Conservation (phyloP, 2,329 filamentous ascomycete genomes). For the Aspergillus cejpii region DNA sequence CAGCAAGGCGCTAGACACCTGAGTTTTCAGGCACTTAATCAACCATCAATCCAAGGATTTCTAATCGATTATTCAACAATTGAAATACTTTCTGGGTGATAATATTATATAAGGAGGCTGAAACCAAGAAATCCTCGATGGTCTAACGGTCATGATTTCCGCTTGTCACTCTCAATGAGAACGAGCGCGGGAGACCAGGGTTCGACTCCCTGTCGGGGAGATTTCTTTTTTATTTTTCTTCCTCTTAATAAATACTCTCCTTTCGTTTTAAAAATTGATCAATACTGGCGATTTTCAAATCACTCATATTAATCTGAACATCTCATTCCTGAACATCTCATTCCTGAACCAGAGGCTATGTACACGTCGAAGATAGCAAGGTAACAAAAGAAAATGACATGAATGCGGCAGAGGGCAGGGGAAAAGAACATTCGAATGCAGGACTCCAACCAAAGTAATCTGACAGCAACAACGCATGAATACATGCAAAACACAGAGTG, state of each 20-base stretch:
- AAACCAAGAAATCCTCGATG: neutral
- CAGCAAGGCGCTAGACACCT: conserved; percentile 19
- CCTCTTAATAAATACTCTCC: neutral
- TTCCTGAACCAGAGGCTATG: conserved; percentile 5
- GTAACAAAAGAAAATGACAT: conserved; percentile 1
- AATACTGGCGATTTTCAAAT: no score
- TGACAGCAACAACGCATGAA: conserved; percentile 1
- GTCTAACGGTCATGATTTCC: conserved; percentile 3
- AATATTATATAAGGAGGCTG: accelerated
- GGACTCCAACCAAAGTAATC: neutral
- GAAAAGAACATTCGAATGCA: conserved; percentile 3
- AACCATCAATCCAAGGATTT: neutral
- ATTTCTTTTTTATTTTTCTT: neutral
- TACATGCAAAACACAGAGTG: conserved; percentile 8
- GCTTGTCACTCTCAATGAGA: conserved; percentile 1
- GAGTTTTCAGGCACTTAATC: neutral
- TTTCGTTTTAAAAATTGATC: neutral
- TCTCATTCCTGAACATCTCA: neutral
- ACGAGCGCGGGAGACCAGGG: conserved; percentile 1
- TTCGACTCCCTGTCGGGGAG: conserved; percentile 1
- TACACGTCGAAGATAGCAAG: conserved; percentile 8
- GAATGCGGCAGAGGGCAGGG: conserved; percentile 6
- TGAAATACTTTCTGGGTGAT: neutral
- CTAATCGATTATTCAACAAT: neutral
- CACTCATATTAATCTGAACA: neutral